Evolutionary conservation across 169 alveolate genomes (phyloP).

Genomic region (Plasmodium blacklocki): DNA sequence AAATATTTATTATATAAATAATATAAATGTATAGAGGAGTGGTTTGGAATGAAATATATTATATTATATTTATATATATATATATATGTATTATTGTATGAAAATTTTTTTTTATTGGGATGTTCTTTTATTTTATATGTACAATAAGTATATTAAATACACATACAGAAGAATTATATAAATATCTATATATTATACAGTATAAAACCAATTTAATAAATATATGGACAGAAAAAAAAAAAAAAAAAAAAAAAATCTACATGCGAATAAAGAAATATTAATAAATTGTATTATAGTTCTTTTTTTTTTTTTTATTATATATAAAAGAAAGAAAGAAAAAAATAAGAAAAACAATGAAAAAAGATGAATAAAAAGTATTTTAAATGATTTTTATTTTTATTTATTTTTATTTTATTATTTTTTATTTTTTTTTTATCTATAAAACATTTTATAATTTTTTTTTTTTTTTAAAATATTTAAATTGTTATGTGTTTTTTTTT

Average conservation of each 20-base stretch:
- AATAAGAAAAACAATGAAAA: neutral
- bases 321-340: too few relatives aligned
- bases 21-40: too few relatives aligned
- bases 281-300: conserved; percentile 13
- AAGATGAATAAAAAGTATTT: conserved; percentile 9
- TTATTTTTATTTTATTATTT: neutral
- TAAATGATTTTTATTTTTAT: conserved; percentile 32
- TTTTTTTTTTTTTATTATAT: neutral
- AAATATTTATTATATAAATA: too few relatives aligned
- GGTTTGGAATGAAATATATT: too few relatives aligned
- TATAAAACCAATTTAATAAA: neutral
- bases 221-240: neutral
- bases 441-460: neutral
- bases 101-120: too few relatives aligned
- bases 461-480: conserved; percentile 10
- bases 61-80: too few relatives aligned
- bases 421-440: conserved; percentile 29
- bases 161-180: too few relatives aligned
- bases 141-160: too few relatives aligned
- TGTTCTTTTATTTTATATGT: too few relatives aligned
- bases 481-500: conserved; percentile 17
- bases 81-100: too few relatives aligned
- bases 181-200: too few relatives aligned
- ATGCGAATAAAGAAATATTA: neutral
- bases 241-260: conserved; percentile 1